A percentile compares a stretch with the other conserved stretches of the same genome.
Evolutionary conservation across 306 rosid species (phyloP).

Genomic region (Rosa lucieae): DNA sequence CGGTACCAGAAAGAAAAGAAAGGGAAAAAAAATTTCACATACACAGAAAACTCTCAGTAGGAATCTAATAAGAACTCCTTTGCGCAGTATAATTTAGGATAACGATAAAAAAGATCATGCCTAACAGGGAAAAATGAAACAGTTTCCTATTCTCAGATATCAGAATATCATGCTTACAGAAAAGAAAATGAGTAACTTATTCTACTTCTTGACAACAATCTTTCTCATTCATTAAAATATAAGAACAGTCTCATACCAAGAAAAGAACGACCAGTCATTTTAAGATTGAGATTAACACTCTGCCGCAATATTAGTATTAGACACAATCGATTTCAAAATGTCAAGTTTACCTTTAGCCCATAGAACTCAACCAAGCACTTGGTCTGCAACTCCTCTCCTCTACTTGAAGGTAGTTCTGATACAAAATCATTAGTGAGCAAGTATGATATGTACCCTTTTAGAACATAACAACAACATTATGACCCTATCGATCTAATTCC

Average conservation of each 20-base stretch:
- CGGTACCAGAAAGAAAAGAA: constrained; percentile 29
- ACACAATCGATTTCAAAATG: constrained; percentile 25
- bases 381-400: constrained; percentile 94
- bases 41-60: constrained; percentile 11
- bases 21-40: not conserved
- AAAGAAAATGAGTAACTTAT: not conserved
- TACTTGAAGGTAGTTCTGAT: constrained; percentile 88
- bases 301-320: constrained; percentile 4
- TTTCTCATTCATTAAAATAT: not conserved
- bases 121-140: constrained; percentile 7
- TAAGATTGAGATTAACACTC: not conserved
- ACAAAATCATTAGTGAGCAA: constrained; percentile 35
- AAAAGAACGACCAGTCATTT: not conserved
- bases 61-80: constrained; percentile 31
- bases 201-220: constrained; percentile 9
- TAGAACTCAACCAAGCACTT: constrained; percentile 91
- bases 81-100: constrained; percentile 8
- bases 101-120: constrained; percentile 12
- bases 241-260: not conserved
- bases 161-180: constrained; percentile 14
- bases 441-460: not conserved
- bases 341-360: constrained; percentile 88
- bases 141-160: constrained; percentile 14
- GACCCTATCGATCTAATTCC: not conserved
- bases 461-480: not conserved